Evolutionary conservation across 768 basidiomycete genomes (phyloP).

Genomic region (Hygrocybe coccinea): DNA sequence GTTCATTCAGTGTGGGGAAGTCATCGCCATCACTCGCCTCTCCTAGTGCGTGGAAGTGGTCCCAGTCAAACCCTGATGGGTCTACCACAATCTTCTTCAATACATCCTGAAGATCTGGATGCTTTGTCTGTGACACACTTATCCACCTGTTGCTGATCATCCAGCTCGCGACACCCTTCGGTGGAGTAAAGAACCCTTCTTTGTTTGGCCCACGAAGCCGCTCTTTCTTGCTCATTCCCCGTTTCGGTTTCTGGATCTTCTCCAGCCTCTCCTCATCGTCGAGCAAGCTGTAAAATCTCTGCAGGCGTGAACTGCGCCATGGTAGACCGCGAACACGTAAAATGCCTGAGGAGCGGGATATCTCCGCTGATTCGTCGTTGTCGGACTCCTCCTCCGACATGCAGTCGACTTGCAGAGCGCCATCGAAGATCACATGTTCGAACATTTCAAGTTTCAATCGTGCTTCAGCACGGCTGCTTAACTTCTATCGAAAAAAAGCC

Average conservation of each 20-base stretch:
- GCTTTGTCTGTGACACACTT: constrained; percentile 33
- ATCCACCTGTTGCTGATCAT: constrained; percentile 74
- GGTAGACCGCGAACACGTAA: constrained; percentile 54
- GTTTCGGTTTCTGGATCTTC: constrained; percentile 46
- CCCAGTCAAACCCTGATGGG: constrained; percentile 48
- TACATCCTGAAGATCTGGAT: constrained; percentile 44
- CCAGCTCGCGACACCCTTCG: constrained; percentile 61
- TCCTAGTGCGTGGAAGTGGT: constrained; percentile 45
- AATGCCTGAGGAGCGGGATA: constrained; percentile 28
- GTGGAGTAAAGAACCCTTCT: constrained; percentile 55
- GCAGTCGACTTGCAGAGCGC: constrained; percentile 66
- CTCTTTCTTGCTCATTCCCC: constrained; percentile 52
- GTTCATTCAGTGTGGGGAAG: not conserved
- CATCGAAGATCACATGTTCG: constrained; percentile 62
- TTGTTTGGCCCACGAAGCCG: constrained; percentile 53
- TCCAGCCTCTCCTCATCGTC: constrained; percentile 49
- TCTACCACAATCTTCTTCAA: constrained; percentile 45
- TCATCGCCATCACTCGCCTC: constrained; percentile 45
- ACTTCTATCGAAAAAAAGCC: constrained; percentile 47
- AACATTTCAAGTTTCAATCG: constrained; percentile 51
- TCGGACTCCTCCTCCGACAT: constrained; percentile 81
- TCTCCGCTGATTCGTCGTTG: constrained; percentile 21
- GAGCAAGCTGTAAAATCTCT: constrained; percentile 54
- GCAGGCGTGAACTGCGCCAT: constrained; percentile 66
- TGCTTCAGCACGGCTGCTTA: constrained; percentile 57